A percentile compares a stretch with the other conserved stretches of the same genome.
phyloP scores from a whole-genome alignment of 140 eudicot species.

The Anethum foeniculum region DNA sequence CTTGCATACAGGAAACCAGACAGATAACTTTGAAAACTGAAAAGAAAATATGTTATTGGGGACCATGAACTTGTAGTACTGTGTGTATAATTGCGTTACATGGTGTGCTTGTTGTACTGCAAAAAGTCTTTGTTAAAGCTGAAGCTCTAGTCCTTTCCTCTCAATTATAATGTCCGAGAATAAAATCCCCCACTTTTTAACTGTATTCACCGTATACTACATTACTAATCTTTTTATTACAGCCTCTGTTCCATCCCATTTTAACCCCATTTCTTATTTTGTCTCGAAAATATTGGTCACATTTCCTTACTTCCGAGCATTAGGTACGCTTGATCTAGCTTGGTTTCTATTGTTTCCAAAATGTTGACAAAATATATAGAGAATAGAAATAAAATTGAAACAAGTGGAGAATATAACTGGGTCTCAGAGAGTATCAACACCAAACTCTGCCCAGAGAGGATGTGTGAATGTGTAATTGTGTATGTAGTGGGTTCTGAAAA shows the following conservation, averaged over 20 bases:
- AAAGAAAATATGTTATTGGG: neutral
- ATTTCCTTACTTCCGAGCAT: no score
- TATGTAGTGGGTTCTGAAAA: constrained; percentile 36
- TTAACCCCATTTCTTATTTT: no score
- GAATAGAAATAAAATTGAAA: neutral
- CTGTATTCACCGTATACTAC: neutral
- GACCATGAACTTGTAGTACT: neutral
- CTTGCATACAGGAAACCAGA: constrained; percentile 2
- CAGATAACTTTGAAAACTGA: neutral
- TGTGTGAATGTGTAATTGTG: neutral
- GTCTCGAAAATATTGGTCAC: no score
- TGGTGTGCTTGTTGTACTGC: constrained; percentile 9
- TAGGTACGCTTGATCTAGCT: no score
- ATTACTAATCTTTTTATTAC: no score
- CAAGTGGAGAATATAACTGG: neutral
- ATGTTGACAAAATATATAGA: no score
- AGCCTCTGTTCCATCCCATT: no score
- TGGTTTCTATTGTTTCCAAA: no score
- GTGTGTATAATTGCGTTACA: constrained; percentile 4
- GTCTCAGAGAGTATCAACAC: neutral
- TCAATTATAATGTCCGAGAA: neutral
- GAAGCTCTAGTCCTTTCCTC: constrained; percentile 10
- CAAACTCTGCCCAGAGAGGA: neutral
- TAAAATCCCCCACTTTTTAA: neutral
- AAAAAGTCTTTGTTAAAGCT: constrained; percentile 25